Percentiles rank a stretch among this genome's conserved stretches.
These are phyloP conservation scores for Taiozyma sp. DNA, from an alignment of 1,139 yeast species.

Conservation along the genomic window DNA sequence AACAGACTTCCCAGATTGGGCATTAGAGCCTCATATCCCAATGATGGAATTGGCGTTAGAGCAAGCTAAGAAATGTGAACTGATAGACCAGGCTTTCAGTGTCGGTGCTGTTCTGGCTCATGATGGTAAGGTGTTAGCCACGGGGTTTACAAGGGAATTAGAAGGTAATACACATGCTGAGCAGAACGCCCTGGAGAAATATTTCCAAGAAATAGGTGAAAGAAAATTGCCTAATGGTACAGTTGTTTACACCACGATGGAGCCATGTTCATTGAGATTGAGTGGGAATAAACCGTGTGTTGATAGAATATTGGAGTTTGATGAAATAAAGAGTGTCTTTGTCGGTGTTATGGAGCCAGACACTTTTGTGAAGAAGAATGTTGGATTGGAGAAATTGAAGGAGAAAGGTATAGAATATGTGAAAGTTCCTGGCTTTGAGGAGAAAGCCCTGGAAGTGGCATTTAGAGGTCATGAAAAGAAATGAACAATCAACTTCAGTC, in stretches of 20 bases:
- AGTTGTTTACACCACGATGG: conserved; percentile 93
- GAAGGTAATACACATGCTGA: conserved; percentile 98
- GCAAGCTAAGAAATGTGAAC: conserved; percentile 79
- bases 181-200: conserved; percentile 87
- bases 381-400: conserved; percentile 52
- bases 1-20: conserved; percentile 74
- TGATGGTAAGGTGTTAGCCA: conserved; percentile 59
- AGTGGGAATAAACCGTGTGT: conserved; percentile 92
- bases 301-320: conserved; percentile 52
- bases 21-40: conserved; percentile 49
- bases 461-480: conserved; percentile 54
- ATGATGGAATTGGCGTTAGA: conserved; percentile 63
- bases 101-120: conserved; percentile 88
- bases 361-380: conserved; percentile 76
- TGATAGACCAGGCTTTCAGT: conserved; percentile 82
- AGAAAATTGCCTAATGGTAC: conserved; percentile 67
- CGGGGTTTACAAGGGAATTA: conserved; percentile 87
- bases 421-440: conserved; percentile 81
- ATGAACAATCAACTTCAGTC: too few species aligned
- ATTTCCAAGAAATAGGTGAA: conserved; percentile 37
- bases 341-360: conserved; percentile 94
- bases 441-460: conserved; percentile 70
- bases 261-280: conserved; percentile 86
- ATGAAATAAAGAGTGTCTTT: conserved; percentile 67
- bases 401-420: conserved; percentile 64